phyloP scores from a whole-genome alignment of 169 alveolate genomes.

The Plasmodium knowlesi region DNA sequence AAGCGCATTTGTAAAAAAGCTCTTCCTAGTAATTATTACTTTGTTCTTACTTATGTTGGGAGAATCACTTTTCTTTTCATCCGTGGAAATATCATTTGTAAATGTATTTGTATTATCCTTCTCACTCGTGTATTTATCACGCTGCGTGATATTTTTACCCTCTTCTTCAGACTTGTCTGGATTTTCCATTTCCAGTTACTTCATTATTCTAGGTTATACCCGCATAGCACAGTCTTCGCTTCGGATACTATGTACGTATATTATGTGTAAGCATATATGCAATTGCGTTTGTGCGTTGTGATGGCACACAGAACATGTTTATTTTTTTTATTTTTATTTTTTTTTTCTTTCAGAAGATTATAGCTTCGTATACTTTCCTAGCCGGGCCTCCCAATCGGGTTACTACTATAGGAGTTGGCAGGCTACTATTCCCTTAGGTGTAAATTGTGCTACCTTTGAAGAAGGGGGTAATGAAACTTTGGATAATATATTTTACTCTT shows the following conservation, averaged over 20 bases:
- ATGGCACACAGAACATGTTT: background rate
- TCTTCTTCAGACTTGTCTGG: constrained; percentile 6
- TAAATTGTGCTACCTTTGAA: background rate
- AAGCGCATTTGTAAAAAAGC: constrained; percentile 34
- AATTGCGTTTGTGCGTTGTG: background rate
- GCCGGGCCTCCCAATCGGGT: background rate
- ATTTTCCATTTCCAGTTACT: constrained; percentile 51
- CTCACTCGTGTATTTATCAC: background rate
- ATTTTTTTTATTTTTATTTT: background rate
- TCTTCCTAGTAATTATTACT: constrained; percentile 10
- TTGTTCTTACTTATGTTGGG: background rate
- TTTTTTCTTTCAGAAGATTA: background rate
- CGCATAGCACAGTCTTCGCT: constrained; percentile 10
- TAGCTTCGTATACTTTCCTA: background rate
- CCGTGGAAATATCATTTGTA: background rate
- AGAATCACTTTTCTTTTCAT: background rate
- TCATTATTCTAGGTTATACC: constrained; percentile 1
- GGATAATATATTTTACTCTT: background rate
- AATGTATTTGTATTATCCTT: background rate
- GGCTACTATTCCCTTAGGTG: background rate
- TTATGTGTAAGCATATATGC: constrained; percentile 10
- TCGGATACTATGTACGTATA: background rate
- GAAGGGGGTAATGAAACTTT: background rate
- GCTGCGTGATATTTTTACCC: constrained; percentile 10
- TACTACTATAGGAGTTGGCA: background rate